phyloP scores from a whole-genome alignment of 2,329 filamentous ascomycete species.

The Sphaerulina musiva region DNA sequence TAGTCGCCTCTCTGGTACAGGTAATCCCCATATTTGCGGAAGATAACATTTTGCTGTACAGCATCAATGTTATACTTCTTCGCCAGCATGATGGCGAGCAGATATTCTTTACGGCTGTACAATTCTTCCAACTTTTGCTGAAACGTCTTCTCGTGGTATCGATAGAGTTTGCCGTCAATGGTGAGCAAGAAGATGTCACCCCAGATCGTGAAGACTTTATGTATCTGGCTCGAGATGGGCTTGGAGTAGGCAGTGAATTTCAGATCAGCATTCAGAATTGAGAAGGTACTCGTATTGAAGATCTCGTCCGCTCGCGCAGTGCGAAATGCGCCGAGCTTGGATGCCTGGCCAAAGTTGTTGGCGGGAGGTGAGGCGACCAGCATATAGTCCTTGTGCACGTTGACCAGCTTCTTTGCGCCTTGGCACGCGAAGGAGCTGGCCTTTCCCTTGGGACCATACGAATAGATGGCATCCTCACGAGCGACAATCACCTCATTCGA shows the following conservation, averaged over 20 bases:
- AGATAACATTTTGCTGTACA: constrained; percentile 82
- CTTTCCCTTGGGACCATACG: constrained; percentile 77
- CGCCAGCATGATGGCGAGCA: constrained; percentile 84
- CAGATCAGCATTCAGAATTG: constrained; percentile 83
- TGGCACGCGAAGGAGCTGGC: constrained; percentile 88
- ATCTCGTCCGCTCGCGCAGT: constrained; percentile 65
- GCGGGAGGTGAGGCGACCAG: constrained; percentile 76
- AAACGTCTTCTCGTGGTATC: constrained; percentile 84
- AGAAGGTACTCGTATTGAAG: constrained; percentile 82
- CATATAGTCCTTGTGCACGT: constrained; percentile 77
- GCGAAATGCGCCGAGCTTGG: constrained; percentile 66
- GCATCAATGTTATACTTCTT: constrained; percentile 77
- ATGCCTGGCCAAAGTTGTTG: constrained; percentile 49
- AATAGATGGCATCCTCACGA: constrained; percentile 90
- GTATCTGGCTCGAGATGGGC: constrained; percentile 71
- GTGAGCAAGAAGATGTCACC: constrained; percentile 85
- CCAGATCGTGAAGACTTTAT: constrained; percentile 79
- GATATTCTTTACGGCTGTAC: constrained; percentile 88
- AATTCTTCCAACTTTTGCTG: constrained; percentile 88
- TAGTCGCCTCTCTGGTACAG: constrained; percentile 93
- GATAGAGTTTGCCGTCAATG: constrained; percentile 82
- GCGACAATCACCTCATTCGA: constrained; percentile 86
- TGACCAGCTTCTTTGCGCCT: constrained; percentile 75
- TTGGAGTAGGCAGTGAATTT: constrained; percentile 87
- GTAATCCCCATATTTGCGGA: constrained; percentile 87